A percentile compares a stretch with the other conserved stretches of the same genome.
phyloP scores from a whole-genome alignment of 768 basidiomycete genomes.

The Agaricus sinodeliciosus region DNA sequence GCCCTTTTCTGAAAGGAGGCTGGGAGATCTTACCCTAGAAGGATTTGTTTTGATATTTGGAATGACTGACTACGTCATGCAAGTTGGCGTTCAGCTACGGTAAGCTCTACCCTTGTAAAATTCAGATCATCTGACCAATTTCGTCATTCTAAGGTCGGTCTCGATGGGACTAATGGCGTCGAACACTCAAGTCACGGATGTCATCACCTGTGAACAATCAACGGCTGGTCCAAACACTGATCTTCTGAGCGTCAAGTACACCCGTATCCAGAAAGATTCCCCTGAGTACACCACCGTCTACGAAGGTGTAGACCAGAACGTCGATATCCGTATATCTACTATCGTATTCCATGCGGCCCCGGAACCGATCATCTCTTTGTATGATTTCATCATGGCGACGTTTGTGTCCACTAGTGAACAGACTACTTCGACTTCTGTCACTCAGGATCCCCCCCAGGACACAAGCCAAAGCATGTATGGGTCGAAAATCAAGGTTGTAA shows the following conservation, averaged over 20 bases:
- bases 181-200: slow-evolving; percentile 43
- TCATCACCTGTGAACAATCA: slow-evolving; percentile 56
- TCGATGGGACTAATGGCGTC: slow-evolving; percentile 68
- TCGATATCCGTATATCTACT: slow-evolving; percentile 85
- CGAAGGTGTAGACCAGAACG: slow-evolving; percentile 82
- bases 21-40: slow-evolving; percentile 77
- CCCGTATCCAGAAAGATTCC: slow-evolving; percentile 73
- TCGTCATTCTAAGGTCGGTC: slow-evolving; percentile 47
- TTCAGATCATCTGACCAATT: not conserved
- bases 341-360: slow-evolving; percentile 86
- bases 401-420: slow-evolving; percentile 52
- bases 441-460: not conserved
- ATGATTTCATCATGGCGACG: slow-evolving; percentile 97
- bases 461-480: not conserved
- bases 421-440: not conserved
- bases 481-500: slow-evolving; percentile 66
- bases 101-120: slow-evolving; percentile 22
- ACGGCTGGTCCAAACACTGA: slow-evolving; percentile 43
- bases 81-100: slow-evolving; percentile 77
- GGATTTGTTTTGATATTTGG: slow-evolving; percentile 72
- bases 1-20: slow-evolving; percentile 53
- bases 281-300: slow-evolving; percentile 77
- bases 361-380: slow-evolving; percentile 83
- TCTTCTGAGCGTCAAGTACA: slow-evolving; percentile 74
- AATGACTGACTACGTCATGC: slow-evolving; percentile 80